These are phyloP conservation scores for Quercus parvula DNA, from an alignment of 306 rosid species.

Conservation along the genomic window DNA sequence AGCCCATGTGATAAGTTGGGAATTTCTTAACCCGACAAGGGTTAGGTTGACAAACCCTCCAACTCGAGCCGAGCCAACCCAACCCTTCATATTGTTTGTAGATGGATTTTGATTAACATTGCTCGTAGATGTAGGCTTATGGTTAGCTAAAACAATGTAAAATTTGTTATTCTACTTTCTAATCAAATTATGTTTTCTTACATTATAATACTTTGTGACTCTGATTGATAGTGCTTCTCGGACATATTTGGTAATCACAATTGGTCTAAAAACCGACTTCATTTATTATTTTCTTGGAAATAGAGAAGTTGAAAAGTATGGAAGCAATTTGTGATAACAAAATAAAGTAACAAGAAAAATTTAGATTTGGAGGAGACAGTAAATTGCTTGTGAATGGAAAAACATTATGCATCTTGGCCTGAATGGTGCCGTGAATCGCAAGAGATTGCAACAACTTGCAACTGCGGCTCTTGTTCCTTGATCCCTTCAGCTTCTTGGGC, in stretches of 20 bases:
- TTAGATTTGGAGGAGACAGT: background rate
- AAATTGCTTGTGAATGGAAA: background rate
- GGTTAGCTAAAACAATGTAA: no score
- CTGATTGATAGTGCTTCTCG: background rate
- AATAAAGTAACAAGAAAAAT: background rate
- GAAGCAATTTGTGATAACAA: background rate
- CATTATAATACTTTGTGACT: background rate
- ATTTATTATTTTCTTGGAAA: background rate
- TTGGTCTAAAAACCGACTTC: no score
- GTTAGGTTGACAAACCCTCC: no score
- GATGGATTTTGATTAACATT: no score
- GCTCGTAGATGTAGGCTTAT: no score
- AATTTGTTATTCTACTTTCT: background rate
- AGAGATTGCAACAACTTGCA: constrained; percentile 39
- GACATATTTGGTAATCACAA: background rate
- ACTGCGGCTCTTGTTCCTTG: constrained; percentile 48
- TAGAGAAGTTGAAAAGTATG: background rate
- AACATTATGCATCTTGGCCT: constrained; percentile 1
- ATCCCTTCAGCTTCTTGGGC: constrained; percentile 39
- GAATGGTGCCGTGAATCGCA: constrained; percentile 35
- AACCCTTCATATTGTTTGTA: no score
- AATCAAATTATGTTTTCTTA: background rate
- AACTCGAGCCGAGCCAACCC: no score
- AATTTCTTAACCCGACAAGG: no score
- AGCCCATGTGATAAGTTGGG: no score